Base-by-base conservation (phyloP, 352 stramenopile genomes). In the Blastocystis sp. region DNA sequence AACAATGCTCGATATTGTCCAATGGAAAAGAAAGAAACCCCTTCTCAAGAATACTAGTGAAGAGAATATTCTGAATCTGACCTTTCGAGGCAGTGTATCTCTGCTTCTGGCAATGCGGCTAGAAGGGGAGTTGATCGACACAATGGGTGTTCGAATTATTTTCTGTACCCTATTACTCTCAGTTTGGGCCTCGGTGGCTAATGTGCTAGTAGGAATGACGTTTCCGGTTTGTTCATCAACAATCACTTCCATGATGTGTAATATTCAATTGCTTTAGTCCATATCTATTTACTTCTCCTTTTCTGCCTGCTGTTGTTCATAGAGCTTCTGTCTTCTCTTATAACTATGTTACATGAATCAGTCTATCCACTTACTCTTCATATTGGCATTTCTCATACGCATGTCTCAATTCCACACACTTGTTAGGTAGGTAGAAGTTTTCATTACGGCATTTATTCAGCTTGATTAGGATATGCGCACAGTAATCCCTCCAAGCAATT, bases 351-450 rank as follows among this genome's bases (percentile, higher is more conserved):
- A 4, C 37, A 32, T 0, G 51, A 14, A 67, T 65, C 35, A 5
- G 39, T 29, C 32, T 67, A 1, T 39, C 9, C 32, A 59, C 88
- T 54, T 89, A 93, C 91, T 97, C 93, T 88, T 95, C 93, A 90
- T 98, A 98, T 92, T 97, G 92, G 91, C 95, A 98, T 90, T 98
- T 97, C 90, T 98, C 95, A 90, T 98, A 98, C 37, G 93, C 96
- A 91, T 98, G 95, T 90, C 95, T 93, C 90, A 98, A 90, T 89
- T 98, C 94, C 89, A 94, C 92, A 90, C 95, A 98, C 90, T 97
- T 94, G 91, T 94, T 97, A 63, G 94, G 94, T 88, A 96, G 90
- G 89, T 93, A 98, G 71, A 93, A 93, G 58, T 93, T 98, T 83
- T 95, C 91, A 78, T 93, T 93, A 90, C 95, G 94, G 90, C 93